Base-by-base conservation (phyloP, 2,329 filamentous ascomycete genomes). In the Rosellinia necatrix region DNA sequence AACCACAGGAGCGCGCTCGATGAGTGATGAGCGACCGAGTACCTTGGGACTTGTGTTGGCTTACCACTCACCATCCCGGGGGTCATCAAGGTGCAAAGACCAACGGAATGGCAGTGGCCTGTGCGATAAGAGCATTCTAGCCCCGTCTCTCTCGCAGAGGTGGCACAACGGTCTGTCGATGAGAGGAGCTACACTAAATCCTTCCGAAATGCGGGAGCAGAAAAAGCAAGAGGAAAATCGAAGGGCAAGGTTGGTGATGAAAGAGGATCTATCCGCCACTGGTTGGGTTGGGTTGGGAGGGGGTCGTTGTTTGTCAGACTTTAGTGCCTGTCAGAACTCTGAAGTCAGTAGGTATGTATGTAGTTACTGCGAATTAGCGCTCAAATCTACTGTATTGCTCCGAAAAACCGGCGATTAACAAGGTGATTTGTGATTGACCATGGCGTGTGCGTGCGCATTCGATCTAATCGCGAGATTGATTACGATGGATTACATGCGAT, bases 231-330 rank as follows among this genome's bases (percentile, higher is more conserved):
- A 32, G 24, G 13, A 42, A 51, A 56, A 43, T 38, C 30, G 27
- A 42, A 52, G 48, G 41, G 38, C 56, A 55, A 52, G 56, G 56
- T 59, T 56, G 56, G 56, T 59, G 56, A 56, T 52, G 56, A 49
- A 42, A 51, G 37, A 55, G 56, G 56, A 59, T 59, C 56, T 59
- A 59, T 59, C 56, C 56, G 56, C 47, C 9, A 35, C 32, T 42
- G 53, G 35, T 25, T 35, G 47, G 52, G 7, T 44, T 29, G 27
- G n/a, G n/a, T n/a, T n/a, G n/a, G n/a, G n/a, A n/a, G 40, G 35
- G 30, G 21, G 17, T 24, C 34, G 19, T 12, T 49, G 40, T 24
- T 24, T 35, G 56, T 58, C 56, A 58, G 56, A 55, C 43, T 50
- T 58, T 47, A 56, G 56, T 42, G 41, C 43, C 29, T 54, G 51